phyloP scores from a whole-genome alignment of 306 rosid species.

The Vicia faba region DNA sequence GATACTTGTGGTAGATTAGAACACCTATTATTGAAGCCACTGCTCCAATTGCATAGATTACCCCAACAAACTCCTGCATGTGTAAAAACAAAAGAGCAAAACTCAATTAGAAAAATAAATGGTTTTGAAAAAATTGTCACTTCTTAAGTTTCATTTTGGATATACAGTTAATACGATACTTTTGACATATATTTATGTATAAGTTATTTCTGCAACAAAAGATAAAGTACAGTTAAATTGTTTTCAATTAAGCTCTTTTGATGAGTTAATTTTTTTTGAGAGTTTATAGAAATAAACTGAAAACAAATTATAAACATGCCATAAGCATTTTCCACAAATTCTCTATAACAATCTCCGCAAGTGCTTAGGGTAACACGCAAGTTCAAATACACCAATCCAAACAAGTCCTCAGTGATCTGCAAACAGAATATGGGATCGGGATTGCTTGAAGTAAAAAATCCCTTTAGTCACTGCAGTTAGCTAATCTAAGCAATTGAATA shows the following conservation, averaged over 20 bases:
- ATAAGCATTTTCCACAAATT: background rate
- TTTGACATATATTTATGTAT: too few species aligned
- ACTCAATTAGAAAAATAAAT: background rate
- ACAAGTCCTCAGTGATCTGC: background rate
- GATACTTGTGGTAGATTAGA: slow-evolving; percentile 72
- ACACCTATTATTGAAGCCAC: slow-evolving; percentile 71
- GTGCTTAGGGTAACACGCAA: background rate
- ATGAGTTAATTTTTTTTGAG: background rate
- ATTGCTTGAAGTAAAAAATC: background rate
- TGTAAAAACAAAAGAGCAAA: background rate
- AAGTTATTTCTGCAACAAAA: background rate
- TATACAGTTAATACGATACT: too few species aligned
- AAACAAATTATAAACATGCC: background rate
- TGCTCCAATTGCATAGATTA: slow-evolving; percentile 76
- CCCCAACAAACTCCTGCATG: slow-evolving; percentile 73
- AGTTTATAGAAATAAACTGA: background rate
- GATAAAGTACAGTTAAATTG: background rate
- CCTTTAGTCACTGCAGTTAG: background rate
- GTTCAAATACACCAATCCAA: background rate
- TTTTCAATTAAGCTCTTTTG: background rate
- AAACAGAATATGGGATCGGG: background rate
- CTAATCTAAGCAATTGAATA: background rate
- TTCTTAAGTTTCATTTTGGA: too few species aligned
- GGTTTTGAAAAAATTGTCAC: background rate
- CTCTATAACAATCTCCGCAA: background rate